Evolutionary conservation across 1,284 basidiomycete genomes (phyloP).

Genomic region (Cryptococcus amylolentus): DNA sequence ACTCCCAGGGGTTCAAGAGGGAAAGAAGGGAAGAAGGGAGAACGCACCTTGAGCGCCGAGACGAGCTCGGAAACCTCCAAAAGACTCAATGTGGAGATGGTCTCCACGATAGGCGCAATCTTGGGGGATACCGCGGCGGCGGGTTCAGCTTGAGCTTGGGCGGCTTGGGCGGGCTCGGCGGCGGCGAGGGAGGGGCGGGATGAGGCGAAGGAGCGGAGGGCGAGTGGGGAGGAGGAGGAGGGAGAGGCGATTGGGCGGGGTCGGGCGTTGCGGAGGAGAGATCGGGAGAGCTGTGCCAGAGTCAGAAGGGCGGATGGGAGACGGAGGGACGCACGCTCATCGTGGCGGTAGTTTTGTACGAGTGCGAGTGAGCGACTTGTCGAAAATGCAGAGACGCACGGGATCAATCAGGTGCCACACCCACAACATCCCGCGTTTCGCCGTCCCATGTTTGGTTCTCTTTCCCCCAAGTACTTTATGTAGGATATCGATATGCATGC

Average conservation of each 20-base stretch:
- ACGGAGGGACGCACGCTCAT: slow-evolving; percentile 9
- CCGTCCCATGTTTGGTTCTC: neutral
- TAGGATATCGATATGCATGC: too few species aligned
- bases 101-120: slow-evolving; percentile 82
- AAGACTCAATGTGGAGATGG: slow-evolving; percentile 84
- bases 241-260: slow-evolving; percentile 9
- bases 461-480: neutral
- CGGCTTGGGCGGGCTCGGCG: too few species aligned
- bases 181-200: slow-evolving; percentile 23
- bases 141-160: slow-evolving; percentile 30
- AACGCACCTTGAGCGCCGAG: slow-evolving; percentile 74
- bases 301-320: neutral
- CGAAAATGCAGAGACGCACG: neutral
- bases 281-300: neutral
- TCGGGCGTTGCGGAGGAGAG: slow-evolving; percentile 4
- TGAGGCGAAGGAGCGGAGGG: slow-evolving; percentile 27
- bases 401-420: slow-evolving; percentile 7
- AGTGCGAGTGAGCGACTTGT: neutral
- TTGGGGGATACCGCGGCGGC: slow-evolving; percentile 52
- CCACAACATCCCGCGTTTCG: neutral
- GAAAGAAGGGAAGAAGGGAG: neutral
- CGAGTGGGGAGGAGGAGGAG: slow-evolving; percentile 11
- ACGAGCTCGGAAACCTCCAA: slow-evolving; percentile 96
- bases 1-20: too few species aligned
- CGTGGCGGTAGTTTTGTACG: neutral